These are phyloP conservation scores for Leccinum insolens DNA, from an alignment of 1,284 basidiomycete genomes.

Conservation along the genomic window DNA sequence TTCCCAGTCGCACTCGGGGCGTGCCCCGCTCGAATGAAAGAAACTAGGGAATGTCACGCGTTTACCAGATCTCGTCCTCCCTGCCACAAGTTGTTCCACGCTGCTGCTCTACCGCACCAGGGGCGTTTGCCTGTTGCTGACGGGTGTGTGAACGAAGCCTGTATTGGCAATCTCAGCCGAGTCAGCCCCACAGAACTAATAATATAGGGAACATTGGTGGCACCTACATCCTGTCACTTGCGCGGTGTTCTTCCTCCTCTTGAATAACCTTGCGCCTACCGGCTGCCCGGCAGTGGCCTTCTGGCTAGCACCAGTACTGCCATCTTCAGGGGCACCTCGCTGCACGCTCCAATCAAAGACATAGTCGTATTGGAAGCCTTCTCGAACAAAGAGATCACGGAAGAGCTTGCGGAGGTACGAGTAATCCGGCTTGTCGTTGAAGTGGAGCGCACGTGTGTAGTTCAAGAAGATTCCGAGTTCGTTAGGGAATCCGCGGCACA, in stretches of 20 bases:
- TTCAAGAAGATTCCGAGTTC: constrained; percentile 91
- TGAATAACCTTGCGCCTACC: constrained; percentile 76
- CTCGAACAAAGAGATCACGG: constrained; percentile 95
- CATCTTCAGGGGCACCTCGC: constrained; percentile 69
- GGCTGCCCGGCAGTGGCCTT: constrained; percentile 61
- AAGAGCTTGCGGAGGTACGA: constrained; percentile 98
- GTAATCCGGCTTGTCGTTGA: constrained; percentile 98
- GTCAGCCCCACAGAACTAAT: constrained; percentile 20
- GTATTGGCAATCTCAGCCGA: constrained; percentile 2
- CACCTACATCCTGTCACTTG: constrained; percentile 78
- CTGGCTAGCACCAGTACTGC: constrained; percentile 55
- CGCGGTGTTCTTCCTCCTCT: constrained; percentile 78
- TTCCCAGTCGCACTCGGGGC: constrained; percentile 65
- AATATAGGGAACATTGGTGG: constrained; percentile 32
- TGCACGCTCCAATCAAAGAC: constrained; percentile 98
- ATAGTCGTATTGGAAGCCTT: constrained; percentile 98
- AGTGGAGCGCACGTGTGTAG: constrained; percentile 72
- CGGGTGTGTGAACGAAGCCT: constrained; percentile 86
- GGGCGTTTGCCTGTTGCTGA: constrained; percentile 62
- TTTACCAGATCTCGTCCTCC: constrained; percentile 78
- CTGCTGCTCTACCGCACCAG: constrained; percentile 65
- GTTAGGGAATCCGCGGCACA: constrained; percentile 96
- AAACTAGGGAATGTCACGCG: constrained; percentile 40
- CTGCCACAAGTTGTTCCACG: constrained; percentile 57
- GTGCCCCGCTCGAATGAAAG: constrained; percentile 48